Evolutionary conservation across 345 rosid genomes (phyloP).

Genomic region (Gossypium arboreum): DNA sequence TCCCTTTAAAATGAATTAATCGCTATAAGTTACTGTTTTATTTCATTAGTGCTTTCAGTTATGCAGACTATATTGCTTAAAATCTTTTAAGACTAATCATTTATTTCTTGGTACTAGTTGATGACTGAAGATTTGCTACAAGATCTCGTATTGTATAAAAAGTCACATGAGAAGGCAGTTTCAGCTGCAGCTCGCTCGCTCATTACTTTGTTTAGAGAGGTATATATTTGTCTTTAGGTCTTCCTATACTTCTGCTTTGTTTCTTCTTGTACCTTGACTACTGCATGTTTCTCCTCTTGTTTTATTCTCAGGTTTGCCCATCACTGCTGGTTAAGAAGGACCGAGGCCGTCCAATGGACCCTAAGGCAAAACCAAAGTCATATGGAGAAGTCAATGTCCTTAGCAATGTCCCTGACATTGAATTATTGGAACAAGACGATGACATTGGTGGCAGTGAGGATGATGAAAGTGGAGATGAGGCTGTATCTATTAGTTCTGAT

Average conservation of each 20-base stretch:
- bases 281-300: conserved; percentile 9
- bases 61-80: neutral
- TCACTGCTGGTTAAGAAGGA: conserved; percentile 88
- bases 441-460: conserved; percentile 33
- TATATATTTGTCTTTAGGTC: conserved; percentile 19
- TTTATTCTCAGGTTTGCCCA: conserved; percentile 65
- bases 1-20: neutral
- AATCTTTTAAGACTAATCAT: neutral
- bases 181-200: conserved; percentile 89
- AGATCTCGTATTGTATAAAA: conserved; percentile 87
- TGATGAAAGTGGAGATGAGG: conserved; percentile 30
- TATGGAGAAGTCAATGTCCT: conserved; percentile 68
- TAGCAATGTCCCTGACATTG: conserved; percentile 65
- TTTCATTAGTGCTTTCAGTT: neutral
- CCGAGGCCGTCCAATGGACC: conserved; percentile 76
- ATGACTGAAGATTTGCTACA: conserved; percentile 94
- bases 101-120: conserved; percentile 48
- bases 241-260: neutral
- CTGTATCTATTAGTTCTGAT: conserved; percentile 31
- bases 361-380: conserved; percentile 76
- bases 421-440: conserved; percentile 51
- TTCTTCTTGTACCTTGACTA: neutral
- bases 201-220: conserved; percentile 91
- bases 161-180: conserved; percentile 83
- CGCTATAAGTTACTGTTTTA: neutral